Conservation (phyloP, 495 filamentous ascomycete genomes). For the Penicillium herquei region DNA sequence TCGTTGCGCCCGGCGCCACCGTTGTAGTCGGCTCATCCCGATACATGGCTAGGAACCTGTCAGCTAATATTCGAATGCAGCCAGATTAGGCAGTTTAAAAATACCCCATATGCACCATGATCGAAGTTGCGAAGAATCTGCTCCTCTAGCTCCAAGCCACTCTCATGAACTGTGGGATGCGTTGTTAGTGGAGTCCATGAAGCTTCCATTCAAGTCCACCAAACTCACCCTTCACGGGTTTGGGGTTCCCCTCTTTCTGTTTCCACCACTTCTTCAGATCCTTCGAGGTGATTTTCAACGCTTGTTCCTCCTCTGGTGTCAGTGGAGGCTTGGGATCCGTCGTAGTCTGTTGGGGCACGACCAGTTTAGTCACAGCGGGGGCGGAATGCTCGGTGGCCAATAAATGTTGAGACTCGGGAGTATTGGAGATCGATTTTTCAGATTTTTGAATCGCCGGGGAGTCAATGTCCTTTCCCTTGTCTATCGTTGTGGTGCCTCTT, state of each 20-base stretch:
- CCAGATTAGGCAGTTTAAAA: slow-evolving; percentile 29
- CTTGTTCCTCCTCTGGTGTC: slow-evolving; percentile 52
- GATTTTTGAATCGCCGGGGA: slow-evolving; percentile 23
- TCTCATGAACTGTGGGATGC: slow-evolving; percentile 62
- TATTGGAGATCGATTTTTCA: slow-evolving; percentile 34
- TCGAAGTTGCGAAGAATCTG: slow-evolving; percentile 89
- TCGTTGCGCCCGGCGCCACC: slow-evolving; percentile 82
- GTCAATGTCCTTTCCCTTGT: slow-evolving; percentile 52
- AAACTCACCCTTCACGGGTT: slow-evolving; percentile 47
- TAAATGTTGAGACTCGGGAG: slow-evolving; percentile 26
- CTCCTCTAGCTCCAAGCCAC: slow-evolving; percentile 68
- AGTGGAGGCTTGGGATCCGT: slow-evolving; percentile 41
- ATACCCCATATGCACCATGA: slow-evolving; percentile 89
- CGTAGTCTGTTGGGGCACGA: slow-evolving; percentile 42
- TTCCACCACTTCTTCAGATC: slow-evolving; percentile 74
- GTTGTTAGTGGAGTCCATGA: slow-evolving; percentile 1
- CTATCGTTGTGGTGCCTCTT: slow-evolving; percentile 36
- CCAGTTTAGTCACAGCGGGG: slow-evolving; percentile 49
- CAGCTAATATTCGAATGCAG: slow-evolving; percentile 8
- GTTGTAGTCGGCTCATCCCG: slow-evolving; percentile 74
- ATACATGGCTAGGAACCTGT: slow-evolving; percentile 70
- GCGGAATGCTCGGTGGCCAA: slow-evolving; percentile 26
- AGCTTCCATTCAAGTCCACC: background rate
- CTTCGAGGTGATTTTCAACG: slow-evolving; percentile 57
- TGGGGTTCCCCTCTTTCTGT: slow-evolving; percentile 58